phyloP scores from a whole-genome alignment of 78 protist species.

The Dictyostelium intermedium region DNA sequence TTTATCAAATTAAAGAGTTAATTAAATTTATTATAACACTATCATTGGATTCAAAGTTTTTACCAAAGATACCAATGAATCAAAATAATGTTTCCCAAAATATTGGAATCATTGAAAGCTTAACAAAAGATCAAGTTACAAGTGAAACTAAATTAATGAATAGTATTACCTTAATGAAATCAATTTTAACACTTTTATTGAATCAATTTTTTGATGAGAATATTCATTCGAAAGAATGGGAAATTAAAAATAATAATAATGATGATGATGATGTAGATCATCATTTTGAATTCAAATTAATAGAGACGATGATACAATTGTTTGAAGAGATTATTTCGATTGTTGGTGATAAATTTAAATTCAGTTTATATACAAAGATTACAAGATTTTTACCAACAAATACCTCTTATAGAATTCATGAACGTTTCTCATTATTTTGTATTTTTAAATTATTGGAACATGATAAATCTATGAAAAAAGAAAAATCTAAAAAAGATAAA shows the following conservation, averaged over 20 bases:
- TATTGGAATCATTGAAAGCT: not conserved
- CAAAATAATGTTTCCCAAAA: not conserved
- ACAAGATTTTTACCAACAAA: slow-evolving; percentile 8
- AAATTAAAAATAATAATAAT: not conserved
- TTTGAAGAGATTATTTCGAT: not conserved
- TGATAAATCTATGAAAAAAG: not conserved
- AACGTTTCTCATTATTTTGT: slow-evolving; percentile 19
- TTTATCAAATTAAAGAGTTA: not conserved
- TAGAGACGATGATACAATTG: not conserved
- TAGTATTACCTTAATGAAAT: not conserved
- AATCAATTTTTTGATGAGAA: not conserved
- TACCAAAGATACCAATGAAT: not conserved
- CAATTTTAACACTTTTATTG: not conserved
- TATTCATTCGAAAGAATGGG: not conserved
- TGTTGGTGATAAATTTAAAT: not conserved
- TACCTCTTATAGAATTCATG: not conserved
- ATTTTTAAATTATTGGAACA: slow-evolving; percentile 2
- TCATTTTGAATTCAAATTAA: not conserved
- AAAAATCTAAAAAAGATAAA: not conserved
- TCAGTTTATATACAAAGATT: not conserved
- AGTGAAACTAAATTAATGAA: not conserved
- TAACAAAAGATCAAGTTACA: not conserved
- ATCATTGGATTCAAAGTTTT: slow-evolving; percentile 24
- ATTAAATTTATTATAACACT: slow-evolving; percentile 12
- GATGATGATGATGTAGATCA: not conserved